Percentiles rank a stretch among this genome's conserved stretches.
phyloP scores from a whole-genome alignment of 2,329 filamentous ascomycete species.

The Lecanosticta acicola region DNA sequence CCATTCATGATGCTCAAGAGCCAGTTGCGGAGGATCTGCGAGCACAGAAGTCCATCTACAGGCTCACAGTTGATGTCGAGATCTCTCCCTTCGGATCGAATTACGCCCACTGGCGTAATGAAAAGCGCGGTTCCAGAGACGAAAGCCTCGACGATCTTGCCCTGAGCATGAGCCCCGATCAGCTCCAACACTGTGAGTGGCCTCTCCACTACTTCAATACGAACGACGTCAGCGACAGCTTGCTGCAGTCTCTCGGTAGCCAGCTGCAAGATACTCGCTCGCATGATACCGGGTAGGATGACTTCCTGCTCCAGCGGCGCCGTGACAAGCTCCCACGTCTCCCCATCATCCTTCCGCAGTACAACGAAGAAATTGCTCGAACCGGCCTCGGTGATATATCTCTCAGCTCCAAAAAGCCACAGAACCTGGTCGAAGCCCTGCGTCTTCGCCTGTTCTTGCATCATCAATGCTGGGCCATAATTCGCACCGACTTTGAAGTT shows the following conservation, averaged over 20 bases:
- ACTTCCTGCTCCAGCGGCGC: conserved; percentile 73
- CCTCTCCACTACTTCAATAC: conserved; percentile 20
- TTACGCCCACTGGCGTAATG: conserved; percentile 37
- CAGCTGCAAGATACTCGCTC: conserved; percentile 68
- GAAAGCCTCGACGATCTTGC: conserved; percentile 62
- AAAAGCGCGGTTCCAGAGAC: conserved; percentile 64
- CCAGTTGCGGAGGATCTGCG: conserved; percentile 35
- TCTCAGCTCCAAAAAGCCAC: conserved; percentile 64
- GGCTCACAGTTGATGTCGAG: conserved; percentile 37
- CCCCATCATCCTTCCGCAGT: conserved; percentile 57
- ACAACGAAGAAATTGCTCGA: conserved; percentile 89
- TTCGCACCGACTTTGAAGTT: conserved; percentile 88
- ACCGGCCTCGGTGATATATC: conserved; percentile 78
- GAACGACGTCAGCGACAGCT: conserved; percentile 8
- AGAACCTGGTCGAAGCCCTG: conserved; percentile 78
- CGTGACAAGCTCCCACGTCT: conserved; percentile 65
- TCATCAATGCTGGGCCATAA: conserved; percentile 74
- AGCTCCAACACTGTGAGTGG: conserved; percentile 20
- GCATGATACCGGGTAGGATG: conserved; percentile 80
- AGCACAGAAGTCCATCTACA: conserved; percentile 34
- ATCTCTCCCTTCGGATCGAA: conserved; percentile 38
- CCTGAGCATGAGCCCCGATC: conserved; percentile 12
- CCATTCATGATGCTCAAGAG: conserved; percentile 44
- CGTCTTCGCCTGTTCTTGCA: conserved; percentile 64
- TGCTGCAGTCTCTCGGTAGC: conserved; percentile 54